Base-by-base conservation (phyloP, 106 monocot species). In the Ottelia alismoides region DNA sequence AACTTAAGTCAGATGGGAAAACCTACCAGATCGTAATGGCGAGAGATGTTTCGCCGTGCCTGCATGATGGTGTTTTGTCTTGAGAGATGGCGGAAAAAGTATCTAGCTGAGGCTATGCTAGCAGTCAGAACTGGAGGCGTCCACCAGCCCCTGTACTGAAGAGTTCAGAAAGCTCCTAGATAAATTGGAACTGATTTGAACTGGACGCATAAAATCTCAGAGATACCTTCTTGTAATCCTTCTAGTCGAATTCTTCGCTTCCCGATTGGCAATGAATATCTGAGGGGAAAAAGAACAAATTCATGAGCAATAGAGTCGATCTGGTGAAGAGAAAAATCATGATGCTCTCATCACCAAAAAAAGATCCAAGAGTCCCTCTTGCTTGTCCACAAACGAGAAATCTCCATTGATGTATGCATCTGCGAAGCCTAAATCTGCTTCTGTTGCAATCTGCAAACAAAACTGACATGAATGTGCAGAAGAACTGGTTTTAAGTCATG, bases 21-120 rank as follows among this genome's bases (percentile, higher is more conserved):
- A n/a, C n/a, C n/a, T n/a, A 94, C 94, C 88, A 94, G 76, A 75
- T 94, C 94, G 67, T 94, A 94, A 62, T 94, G 94, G 26, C 59
- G 88, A 57, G 88, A 94, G 2, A 94, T 94, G 40, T 94, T 94
- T 23, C 50, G 84, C 1, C 88, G 84, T 30, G 94, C 80, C 64
- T 94, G 94, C 22, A 76, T 76, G 18, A 79, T 49, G 45, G 69
- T 78, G 49, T 96, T 96, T 51, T 72, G 68, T 58, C 84, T 77
- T 16, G 71, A 73, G 47, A 88, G 58, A 66, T 96, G 94, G 7
- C 67, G 77, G 21, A 81, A 64, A 60, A 85, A 88, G 45, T 96
- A 88, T 60, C 63, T 76, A 55, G 76, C 84, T 12, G 94, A 96
- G 30, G 73, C 64, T 30, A 84, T 7, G 22, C 71, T 78, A 57